Base-by-base conservation (phyloP, 1,284 basidiomycete species). In the Mycena citricolor region DNA sequence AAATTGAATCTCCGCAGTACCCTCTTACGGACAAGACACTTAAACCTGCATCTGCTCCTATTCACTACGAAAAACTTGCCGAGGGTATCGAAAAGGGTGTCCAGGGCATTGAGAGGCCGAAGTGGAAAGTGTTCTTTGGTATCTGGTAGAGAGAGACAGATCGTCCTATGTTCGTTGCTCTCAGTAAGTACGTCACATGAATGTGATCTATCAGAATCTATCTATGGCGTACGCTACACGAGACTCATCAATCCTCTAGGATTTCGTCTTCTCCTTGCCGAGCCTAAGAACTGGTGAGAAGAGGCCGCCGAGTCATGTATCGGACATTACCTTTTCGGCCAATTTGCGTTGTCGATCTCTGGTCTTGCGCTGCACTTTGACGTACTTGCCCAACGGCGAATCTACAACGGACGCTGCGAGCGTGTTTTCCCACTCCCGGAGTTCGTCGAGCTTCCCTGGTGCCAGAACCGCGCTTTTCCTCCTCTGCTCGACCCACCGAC, bases 81-180 rank as follows among this genome's bases (percentile, higher is more conserved):
- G 83, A 85, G 54, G 86, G 78, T 4, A 79, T 81, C 52, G 77
- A 85, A 49, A 85, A 83, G 64, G 85, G 82, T 56, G 75, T 78
- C 3, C 69, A 80, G 57, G 86, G 86, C n/a, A 83, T 86, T 38
- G 73, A 73, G 17, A 69, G 86, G 33, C 84, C 86, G 3, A 81
- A 81, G 82, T 90, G 86, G 86, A 86, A 89, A 62, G 67, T 84
- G 30, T 85, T 89, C 63, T 82, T 89, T 54, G 76, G 77, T 31
- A 70, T 88, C 45, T 87, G 83, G 84, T 86, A 73, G 65, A 40
- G 24, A 28, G n/a, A n/a, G n/a, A n/a, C n/a, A n/a, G n/a, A n/a
- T n/a, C n/a, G n/a, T n/a, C n/a, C n/a, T n/a, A n/a, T n/a, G n/a
- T n/a, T n/a, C n/a, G n/a, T n/a, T n/a, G n/a, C n/a, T n/a, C n/a